Base-by-base conservation (phyloP, 2,329 filamentous ascomycete species). In the Verticillium tricorpus region DNA sequence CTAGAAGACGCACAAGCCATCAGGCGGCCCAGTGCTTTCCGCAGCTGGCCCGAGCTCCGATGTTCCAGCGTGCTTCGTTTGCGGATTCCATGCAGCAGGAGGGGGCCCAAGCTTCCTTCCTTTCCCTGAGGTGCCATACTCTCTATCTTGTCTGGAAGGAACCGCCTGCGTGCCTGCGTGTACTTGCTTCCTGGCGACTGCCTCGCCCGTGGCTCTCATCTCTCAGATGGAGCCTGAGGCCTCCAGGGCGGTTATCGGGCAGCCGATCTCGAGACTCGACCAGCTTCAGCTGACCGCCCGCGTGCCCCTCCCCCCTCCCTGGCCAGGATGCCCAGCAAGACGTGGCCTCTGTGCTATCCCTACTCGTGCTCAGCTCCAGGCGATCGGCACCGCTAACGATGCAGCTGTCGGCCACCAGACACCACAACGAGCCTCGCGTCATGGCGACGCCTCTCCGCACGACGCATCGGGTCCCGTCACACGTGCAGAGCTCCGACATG, bases 1-100 rank as follows among this genome's bases (percentile, higher is more conserved):
- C 66, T 67, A 67, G 66, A 67, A 67, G 65, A 55, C 54, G 65
- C 66, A 67, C 66, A 60, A 62, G 60, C 58, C 63, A 58, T 2
- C 15, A 19, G 45, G 62, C 55, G 55, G 37, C 61, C 45, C 25
- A 39, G 52, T 62, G 55, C 61, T 39, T 39, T 55, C 50, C 57
- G 60, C 19, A 50, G 45, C 9, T 50, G 45, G 45, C 45, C 45
- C 45, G 45, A 50, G 45, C 45, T 50, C 19, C 45, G n/a, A 19
- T 25, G 45, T 50, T 50, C 45, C 45, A 50, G 45, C 19, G 19
- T 50, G n/a, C 45, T 50, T 50, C 45, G 45, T 50, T 50, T 50
- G 45, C 45, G 45, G 45, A 50, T 50, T 50, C 45, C 45, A 50
- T 61, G 60, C 62, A 61, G 62, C 61, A 62, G 54, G 57, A 57